Evolutionary conservation across 176 grass and related monocot species (phyloP).

Genomic region (Bolboschoenus planiculmis): DNA sequence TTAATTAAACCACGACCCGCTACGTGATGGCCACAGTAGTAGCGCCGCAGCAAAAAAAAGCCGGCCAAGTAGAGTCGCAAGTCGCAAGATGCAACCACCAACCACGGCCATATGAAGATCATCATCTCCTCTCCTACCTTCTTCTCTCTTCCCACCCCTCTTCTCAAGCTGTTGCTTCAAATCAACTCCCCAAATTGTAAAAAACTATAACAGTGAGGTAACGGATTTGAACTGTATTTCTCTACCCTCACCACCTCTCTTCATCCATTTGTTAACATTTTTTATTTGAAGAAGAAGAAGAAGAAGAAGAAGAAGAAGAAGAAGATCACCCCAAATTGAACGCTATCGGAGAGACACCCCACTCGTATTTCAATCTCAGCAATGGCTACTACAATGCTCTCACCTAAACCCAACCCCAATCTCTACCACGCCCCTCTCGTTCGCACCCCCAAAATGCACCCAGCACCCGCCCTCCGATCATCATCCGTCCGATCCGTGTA

Average conservation of each 20-base stretch:
- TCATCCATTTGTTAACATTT: neutral
- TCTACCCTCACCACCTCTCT: neutral
- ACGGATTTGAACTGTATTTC: too few relatives aligned
- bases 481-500: slow-evolving; percentile 25
- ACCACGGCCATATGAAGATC: slow-evolving; percentile 11
- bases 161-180: neutral
- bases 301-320: too few relatives aligned
- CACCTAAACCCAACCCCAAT: slow-evolving; percentile 17
- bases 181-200: neutral
- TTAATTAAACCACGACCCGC: neutral
- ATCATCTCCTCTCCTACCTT: neutral
- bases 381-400: slow-evolving; percentile 8
- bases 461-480: neutral
- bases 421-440: neutral
- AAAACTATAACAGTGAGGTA: too few relatives aligned
- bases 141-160: neutral
- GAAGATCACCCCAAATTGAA: slow-evolving; percentile 23
- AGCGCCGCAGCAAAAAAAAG: neutral
- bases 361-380: neutral
- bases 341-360: neutral
- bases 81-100: neutral
- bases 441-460: neutral
- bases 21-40: neutral
- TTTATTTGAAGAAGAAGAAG: too few relatives aligned
- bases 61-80: neutral